These are phyloP conservation scores for Aspergillus floridensis DNA, from an alignment of 2,329 filamentous ascomycete species.

Conservation along the genomic window DNA sequence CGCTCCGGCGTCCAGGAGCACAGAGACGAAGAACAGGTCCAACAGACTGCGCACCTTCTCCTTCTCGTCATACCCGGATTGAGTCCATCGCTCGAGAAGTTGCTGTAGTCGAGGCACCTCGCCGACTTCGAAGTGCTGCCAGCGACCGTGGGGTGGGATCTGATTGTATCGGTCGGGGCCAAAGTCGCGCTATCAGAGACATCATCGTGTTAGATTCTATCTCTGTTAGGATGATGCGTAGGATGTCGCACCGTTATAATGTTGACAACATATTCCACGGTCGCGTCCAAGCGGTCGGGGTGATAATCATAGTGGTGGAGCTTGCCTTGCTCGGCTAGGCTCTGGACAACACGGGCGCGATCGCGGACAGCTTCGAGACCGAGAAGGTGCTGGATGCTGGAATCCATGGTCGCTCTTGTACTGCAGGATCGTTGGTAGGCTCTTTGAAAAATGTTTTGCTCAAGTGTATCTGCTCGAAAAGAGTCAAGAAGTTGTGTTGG, in stretches of 20 bases:
- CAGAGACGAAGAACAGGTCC: conserved; percentile 62
- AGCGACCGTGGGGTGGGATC: conserved; percentile 58
- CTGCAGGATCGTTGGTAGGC: not conserved
- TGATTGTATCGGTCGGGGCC: conserved; percentile 47
- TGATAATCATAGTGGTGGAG: conserved; percentile 47
- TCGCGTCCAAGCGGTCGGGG: conserved; percentile 36
- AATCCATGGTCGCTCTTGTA: conserved; percentile 12
- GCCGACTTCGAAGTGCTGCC: conserved; percentile 64
- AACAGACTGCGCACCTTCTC: conserved; percentile 56
- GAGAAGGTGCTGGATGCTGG: conserved; percentile 27
- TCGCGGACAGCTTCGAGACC: conserved; percentile 30
- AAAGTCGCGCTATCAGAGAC: conserved; percentile 47
- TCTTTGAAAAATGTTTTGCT: not conserved
- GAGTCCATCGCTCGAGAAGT: conserved; percentile 49
- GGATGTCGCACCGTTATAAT: conserved; percentile 39
- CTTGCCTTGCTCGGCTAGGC: conserved; percentile 39
- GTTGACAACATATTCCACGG: conserved; percentile 44
- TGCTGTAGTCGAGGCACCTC: conserved; percentile 49
- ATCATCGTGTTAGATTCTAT: not conserved
- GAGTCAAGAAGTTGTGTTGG: not conserved
- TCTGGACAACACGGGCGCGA: conserved; percentile 26
- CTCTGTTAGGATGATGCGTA: not conserved
- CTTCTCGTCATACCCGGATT: conserved; percentile 39
- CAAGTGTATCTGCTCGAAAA: not conserved
- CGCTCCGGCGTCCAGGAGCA: conserved; percentile 57